phyloP scores from a whole-genome alignment of 352 stramenopile species.

The Pythium angustatum region DNA sequence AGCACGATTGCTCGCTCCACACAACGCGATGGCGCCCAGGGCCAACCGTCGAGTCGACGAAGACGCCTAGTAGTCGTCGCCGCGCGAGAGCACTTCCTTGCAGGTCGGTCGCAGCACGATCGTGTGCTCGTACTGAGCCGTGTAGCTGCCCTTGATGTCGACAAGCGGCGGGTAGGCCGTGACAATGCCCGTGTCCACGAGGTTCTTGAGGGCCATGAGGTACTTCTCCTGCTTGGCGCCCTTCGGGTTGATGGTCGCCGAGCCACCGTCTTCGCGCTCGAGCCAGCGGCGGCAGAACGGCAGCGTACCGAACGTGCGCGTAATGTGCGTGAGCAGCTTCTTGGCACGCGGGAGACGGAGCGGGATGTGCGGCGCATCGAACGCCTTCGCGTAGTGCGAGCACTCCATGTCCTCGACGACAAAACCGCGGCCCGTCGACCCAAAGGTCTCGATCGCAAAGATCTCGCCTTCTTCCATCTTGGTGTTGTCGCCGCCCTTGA shows the following conservation, averaged over 20 bases:
- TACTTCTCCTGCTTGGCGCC: slow-evolving; percentile 98
- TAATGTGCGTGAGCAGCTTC: slow-evolving; percentile 97
- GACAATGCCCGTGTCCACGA: slow-evolving; percentile 97
- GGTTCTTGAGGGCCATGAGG: slow-evolving; percentile 96
- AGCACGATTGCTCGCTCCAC: too few relatives aligned
- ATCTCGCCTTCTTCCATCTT: slow-evolving; percentile 98
- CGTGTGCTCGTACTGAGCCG: slow-evolving; percentile 99
- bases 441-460: slow-evolving; percentile 98
- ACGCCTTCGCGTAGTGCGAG: slow-evolving; percentile 98
- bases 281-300: slow-evolving; percentile 98
- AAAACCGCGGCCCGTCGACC: slow-evolving; percentile 82
- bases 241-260: slow-evolving; percentile 87
- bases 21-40: too few relatives aligned
- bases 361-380: slow-evolving; percentile 94
- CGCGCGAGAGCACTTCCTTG: slow-evolving; percentile 97
- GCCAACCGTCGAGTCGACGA: too few relatives aligned
- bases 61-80: slow-evolving; percentile 96
- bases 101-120: slow-evolving; percentile 96
- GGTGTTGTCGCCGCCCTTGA: slow-evolving; percentile 91
- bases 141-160: slow-evolving; percentile 96
- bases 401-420: slow-evolving; percentile 96
- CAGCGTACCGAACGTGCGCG: slow-evolving; percentile 99
- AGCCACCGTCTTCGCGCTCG: slow-evolving; percentile 96
- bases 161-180: slow-evolving; percentile 94
- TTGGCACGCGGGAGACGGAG: slow-evolving; percentile 91